These are phyloP conservation scores for Tieghemiomyces parasiticus DNA, from an alignment of 192 early-diverging fungal species.

Conservation along the genomic window DNA sequence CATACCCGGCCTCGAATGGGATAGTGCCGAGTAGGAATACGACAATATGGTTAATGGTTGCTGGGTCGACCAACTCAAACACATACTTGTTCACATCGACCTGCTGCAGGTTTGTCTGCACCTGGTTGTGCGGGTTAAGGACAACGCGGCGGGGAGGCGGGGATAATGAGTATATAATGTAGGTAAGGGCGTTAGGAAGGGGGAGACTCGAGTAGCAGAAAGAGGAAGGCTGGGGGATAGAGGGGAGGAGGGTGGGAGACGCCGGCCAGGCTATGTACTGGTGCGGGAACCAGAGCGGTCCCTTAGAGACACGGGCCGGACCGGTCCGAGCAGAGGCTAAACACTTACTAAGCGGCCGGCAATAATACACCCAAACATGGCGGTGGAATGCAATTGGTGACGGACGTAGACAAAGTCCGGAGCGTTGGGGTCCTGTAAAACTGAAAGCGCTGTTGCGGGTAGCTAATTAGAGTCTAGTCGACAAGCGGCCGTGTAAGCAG, in stretches of 20 bases:
- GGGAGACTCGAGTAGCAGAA: neutral
- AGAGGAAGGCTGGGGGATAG: too few species aligned
- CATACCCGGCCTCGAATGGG: conserved; percentile 80
- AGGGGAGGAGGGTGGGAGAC: too few species aligned
- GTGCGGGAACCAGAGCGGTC: too few species aligned
- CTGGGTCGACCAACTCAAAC: conserved; percentile 76
- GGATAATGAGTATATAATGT: neutral
- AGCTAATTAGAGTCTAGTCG: neutral
- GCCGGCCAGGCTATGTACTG: too few species aligned
- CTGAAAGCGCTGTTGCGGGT: neutral
- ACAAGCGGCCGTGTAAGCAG: neutral
- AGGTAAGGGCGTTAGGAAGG: neutral
- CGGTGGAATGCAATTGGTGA: neutral
- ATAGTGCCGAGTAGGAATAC: conserved; percentile 77
- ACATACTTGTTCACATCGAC: conserved; percentile 76
- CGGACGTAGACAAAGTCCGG: neutral
- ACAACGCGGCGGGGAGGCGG: too few species aligned
- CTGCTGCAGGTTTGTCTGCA: conserved; percentile 85
- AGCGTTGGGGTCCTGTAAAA: neutral
- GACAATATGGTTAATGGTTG: conserved; percentile 85
- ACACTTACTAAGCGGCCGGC: conserved; percentile 63
- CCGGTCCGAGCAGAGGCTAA: too few species aligned
- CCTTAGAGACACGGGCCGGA: too few species aligned
- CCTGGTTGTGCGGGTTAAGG: too few species aligned
- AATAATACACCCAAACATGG: conserved; percentile 88